Base-by-base conservation (phyloP, 352 stramenopile species). In the Thraustochytrium sp. region DNA sequence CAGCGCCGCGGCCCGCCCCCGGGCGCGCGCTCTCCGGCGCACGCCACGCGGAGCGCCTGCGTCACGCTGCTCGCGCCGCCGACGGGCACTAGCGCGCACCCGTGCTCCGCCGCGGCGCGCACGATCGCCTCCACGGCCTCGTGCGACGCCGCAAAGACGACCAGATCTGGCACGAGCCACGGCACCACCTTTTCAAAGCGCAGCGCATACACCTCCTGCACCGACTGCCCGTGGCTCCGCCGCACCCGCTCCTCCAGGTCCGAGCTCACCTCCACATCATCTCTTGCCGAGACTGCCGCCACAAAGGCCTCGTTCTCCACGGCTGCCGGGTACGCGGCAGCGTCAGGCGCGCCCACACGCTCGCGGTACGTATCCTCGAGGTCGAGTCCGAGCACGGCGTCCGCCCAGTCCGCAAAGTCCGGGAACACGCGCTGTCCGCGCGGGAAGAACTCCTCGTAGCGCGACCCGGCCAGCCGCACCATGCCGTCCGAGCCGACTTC, bases 41-140 rank as follows among this genome's bases (percentile, higher is more conserved):
- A 93, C 0, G 89, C 89, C 74, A 87, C 93, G 64, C 88, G 85
- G 31, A 91, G 89, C 29, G 90, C 88, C 76, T 90, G 87, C 63
- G 82, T 92, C 34, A 91, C 92, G 87, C 96, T 98, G 56, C 94
- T 98, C 29, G 94, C 94, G 62, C 95, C 95, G 74, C 95, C 95
- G 89, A 95, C 96, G 0, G 95, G 95, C 80, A 98, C 96, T 23
- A 98, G 82, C 85, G 93, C 97, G 84, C 96, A 91, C 59, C 87
- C 85, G 44, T 92, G 85, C 31, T 86, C n/a, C 36, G 86, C 89
- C 2, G 93, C 92, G 44, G 92, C 86, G 31, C 87, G 82, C 51
- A 98, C 90, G n/a, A 98, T 77, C 3, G 49, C 48, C 59, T 93
- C 86, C 23, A 98, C 90, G 85, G 98, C 90, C 13, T 88, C 85